Evolutionary conservation across 192 early-diverging fungal species (phyloP).

Genomic region (Backusella australiensis): DNA sequence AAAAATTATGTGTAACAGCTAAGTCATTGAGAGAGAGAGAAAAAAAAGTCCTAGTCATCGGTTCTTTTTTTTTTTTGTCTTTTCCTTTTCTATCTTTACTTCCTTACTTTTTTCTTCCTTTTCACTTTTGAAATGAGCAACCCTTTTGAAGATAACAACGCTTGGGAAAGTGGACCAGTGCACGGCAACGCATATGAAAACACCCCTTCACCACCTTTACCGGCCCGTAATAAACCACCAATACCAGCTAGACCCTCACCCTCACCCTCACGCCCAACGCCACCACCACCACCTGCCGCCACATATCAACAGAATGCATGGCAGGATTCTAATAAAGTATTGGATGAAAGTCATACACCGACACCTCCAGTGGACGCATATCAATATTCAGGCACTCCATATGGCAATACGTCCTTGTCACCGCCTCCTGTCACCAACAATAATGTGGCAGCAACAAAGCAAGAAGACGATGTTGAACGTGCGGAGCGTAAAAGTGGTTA

Average conservation of each 20-base stretch:
- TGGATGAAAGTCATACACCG: slow-evolving; percentile 4
- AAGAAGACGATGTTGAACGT: neutral
- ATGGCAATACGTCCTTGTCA: slow-evolving; percentile 16
- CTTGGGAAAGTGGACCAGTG: neutral
- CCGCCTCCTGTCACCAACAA: neutral
- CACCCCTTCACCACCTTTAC: neutral
- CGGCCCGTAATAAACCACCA: neutral
- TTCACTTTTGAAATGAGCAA: slow-evolving; percentile 2
- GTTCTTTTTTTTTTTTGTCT: neutral
- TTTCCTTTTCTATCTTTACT: neutral
- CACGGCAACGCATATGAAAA: slow-evolving; percentile 2
- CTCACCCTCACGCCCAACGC: slow-evolving; percentile 12
- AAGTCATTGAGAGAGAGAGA: neutral
- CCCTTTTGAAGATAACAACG: slow-evolving; percentile 6
- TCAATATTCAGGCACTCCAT: slow-evolving; percentile 33
- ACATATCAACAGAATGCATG: neutral
- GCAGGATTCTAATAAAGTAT: slow-evolving; percentile 17
- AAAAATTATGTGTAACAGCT: neutral
- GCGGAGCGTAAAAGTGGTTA: neutral
- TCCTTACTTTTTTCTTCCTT: neutral
- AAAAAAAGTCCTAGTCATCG: neutral
- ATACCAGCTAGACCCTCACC: slow-evolving; percentile 16
- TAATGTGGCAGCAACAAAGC: neutral
- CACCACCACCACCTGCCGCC: neutral
- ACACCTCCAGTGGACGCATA: slow-evolving; percentile 23